phyloP scores from a whole-genome alignment of 768 basidiomycete genomes.

The Tylopilus felleus region DNA sequence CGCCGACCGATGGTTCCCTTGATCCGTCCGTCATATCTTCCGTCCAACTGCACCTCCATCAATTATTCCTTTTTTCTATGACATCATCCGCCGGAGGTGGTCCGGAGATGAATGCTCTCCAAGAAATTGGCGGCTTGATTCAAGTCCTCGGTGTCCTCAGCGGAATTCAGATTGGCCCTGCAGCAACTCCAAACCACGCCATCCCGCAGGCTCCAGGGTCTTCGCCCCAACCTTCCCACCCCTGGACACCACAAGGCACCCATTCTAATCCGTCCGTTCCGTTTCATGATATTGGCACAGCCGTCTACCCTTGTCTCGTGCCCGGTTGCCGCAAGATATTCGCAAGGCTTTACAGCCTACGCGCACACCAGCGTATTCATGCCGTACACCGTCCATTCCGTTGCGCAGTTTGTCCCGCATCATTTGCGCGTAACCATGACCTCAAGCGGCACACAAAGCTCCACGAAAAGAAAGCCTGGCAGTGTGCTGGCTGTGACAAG shows the following conservation, averaged over 20 bases:
- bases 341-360: conserved; percentile 63
- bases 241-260: conserved; percentile 27
- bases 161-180: conserved; percentile 62
- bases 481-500: conserved; percentile 71
- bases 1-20: conserved; percentile 39
- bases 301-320: conserved; percentile 77
- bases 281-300: conserved; percentile 58
- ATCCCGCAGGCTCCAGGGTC: conserved; percentile 28
- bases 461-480: conserved; percentile 71
- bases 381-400: conserved; percentile 62
- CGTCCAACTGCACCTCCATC: conserved; percentile 69
- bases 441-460: conserved; percentile 72
- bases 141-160: conserved; percentile 80
- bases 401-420: conserved; percentile 64
- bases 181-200: conserved; percentile 31
- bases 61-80: conserved; percentile 74
- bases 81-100: conserved; percentile 60
- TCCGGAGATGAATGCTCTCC: conserved; percentile 53
- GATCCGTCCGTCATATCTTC: conserved; percentile 62
- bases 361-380: conserved; percentile 68
- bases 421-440: conserved; percentile 77
- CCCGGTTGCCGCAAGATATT: conserved; percentile 66
- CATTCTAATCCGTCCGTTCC: conserved; percentile 25
- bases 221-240: conserved; percentile 33
- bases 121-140: conserved; percentile 78